Evolutionary conservation across 257 asterid genomes (phyloP).

Genomic region (Apocynum venetum): DNA sequence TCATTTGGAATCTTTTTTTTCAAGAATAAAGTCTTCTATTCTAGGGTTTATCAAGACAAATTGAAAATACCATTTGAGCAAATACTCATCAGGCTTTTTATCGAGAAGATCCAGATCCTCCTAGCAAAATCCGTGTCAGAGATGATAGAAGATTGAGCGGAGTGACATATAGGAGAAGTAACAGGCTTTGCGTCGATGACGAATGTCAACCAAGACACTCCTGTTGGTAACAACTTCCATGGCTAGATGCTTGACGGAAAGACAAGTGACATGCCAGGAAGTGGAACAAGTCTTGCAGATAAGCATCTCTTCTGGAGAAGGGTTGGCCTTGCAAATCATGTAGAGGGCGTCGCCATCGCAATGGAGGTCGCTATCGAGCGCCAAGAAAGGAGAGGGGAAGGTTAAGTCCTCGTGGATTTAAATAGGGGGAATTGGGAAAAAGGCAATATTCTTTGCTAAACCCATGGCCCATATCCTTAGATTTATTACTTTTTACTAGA

Average conservation of each 20-base stretch:
- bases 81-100: too few species aligned
- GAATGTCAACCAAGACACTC: slow-evolving; percentile 69
- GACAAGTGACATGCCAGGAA: slow-evolving; percentile 80
- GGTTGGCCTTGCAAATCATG: slow-evolving; percentile 66
- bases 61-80: too few species aligned
- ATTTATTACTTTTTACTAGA: too few species aligned
- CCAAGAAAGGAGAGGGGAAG: slow-evolving; percentile 32
- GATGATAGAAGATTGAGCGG: background rate
- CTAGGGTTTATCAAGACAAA: too few species aligned
- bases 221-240: slow-evolving; percentile 54
- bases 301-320: slow-evolving; percentile 44
- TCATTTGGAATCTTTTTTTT: too few species aligned
- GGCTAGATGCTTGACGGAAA: slow-evolving; percentile 37
- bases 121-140: slow-evolving; percentile 14
- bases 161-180: slow-evolving; percentile 13
- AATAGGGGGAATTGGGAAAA: background rate
- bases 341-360: slow-evolving; percentile 81
- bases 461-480: too few species aligned
- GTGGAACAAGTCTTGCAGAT: slow-evolving; percentile 66
- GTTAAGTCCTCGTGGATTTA: background rate
- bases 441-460: too few species aligned
- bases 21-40: too few species aligned
- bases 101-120: slow-evolving; percentile 50
- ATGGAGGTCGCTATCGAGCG: slow-evolving; percentile 55
- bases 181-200: slow-evolving; percentile 23